A percentile compares a stretch with the other conserved stretches of the same genome.
Evolutionary conservation across 257 asterid species (phyloP).

Genomic region (Coffea eugenioides): DNA sequence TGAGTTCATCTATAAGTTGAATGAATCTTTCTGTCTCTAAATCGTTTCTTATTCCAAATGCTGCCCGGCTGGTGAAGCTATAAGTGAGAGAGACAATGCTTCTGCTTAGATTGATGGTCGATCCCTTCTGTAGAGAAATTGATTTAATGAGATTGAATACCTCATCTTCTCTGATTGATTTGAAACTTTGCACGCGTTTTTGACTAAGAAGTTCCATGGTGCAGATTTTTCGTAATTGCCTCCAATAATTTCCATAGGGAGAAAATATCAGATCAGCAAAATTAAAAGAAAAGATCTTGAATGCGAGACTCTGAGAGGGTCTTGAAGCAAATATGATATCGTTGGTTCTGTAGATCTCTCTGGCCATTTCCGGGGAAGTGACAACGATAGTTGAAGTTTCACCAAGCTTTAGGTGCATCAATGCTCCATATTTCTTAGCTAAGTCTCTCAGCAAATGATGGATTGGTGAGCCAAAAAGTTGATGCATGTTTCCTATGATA

Average conservation of each 20-base stretch:
- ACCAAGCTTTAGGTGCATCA: background rate
- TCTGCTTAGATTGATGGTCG: background rate
- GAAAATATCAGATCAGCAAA: background rate
- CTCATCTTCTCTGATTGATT: background rate
- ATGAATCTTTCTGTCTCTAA: background rate
- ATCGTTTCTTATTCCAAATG: slow-evolving; percentile 5
- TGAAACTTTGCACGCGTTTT: background rate
- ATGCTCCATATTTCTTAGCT: background rate
- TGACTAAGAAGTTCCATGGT: background rate
- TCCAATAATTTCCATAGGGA: slow-evolving; percentile 3
- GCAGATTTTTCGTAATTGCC: background rate
- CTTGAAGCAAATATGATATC: background rate
- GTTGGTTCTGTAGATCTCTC: slow-evolving; percentile 1
- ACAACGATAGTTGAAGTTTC: background rate
- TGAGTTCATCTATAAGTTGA: background rate
- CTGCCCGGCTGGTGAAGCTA: background rate
- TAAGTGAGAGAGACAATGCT: background rate
- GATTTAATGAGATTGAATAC: background rate
- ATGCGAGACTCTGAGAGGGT: background rate
- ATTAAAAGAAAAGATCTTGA: background rate
- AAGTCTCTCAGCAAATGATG: slow-evolving; percentile 1
- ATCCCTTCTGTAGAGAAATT: background rate
- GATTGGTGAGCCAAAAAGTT: background rate
- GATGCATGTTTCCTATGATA: slow-evolving; percentile 8
- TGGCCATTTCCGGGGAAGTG: slow-evolving; percentile 16